Conservation (phyloP, 2,329 filamentous ascomycete species). For the Colletotrichum aenigma region DNA sequence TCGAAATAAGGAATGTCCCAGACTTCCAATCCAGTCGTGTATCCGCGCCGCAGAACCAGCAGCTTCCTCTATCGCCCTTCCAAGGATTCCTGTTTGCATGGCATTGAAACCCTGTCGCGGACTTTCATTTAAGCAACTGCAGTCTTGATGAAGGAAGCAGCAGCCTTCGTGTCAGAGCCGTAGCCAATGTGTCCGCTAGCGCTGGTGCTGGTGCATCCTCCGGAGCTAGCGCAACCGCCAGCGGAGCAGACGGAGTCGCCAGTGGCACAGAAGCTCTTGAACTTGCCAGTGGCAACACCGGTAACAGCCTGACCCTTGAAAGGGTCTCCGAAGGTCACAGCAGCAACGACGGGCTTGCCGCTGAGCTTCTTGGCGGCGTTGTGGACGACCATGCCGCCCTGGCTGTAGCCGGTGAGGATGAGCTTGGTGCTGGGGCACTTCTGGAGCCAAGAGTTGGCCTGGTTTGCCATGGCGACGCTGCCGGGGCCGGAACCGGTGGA, state of each 20-base stretch:
- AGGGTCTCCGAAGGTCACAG: constrained; percentile 21
- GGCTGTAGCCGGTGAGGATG: constrained; percentile 53
- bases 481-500: constrained; percentile 46
- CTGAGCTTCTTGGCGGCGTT: constrained; percentile 40
- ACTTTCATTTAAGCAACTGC: background rate
- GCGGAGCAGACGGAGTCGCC: background rate
- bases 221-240: constrained; percentile 9
- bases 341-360: background rate
- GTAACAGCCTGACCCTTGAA: constrained; percentile 3
- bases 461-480: constrained; percentile 41
- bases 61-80: background rate
- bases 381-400: constrained; percentile 44
- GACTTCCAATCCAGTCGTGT: background rate
- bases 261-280: constrained; percentile 11
- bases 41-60: background rate
- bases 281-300: background rate
- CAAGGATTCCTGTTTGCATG: background rate
- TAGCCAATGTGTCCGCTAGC: constrained; percentile 4
- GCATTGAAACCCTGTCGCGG: background rate
- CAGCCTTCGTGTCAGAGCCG: background rate
- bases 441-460: constrained; percentile 32
- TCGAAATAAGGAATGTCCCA: background rate
- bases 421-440: constrained; percentile 50
- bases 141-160: constrained; percentile 6
- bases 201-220: constrained; percentile 4